Evolutionary conservation across 1,284 basidiomycete genomes (phyloP).

Genomic region (Neonothopanus nambi): DNA sequence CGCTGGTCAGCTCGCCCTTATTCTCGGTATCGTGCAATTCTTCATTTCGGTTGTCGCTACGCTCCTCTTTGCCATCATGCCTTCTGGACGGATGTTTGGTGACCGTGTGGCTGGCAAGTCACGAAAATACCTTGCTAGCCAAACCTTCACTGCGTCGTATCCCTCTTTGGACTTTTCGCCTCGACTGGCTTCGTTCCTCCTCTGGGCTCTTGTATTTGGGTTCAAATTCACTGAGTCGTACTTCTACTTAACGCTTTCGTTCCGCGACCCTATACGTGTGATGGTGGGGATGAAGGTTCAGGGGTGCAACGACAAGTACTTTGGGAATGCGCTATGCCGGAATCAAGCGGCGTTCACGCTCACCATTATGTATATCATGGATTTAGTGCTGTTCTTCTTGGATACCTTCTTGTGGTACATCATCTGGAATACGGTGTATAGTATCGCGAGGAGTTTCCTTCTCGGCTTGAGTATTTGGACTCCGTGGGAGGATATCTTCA

Average conservation of each 20-base stretch:
- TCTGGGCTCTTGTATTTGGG: conserved; percentile 90
- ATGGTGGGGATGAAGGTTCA: conserved; percentile 95
- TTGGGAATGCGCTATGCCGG: conserved; percentile 77
- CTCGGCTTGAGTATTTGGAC: conserved; percentile 96
- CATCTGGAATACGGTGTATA: conserved; percentile 96
- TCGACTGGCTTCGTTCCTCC: conserved; percentile 71
- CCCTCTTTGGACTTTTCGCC: conserved; percentile 62
- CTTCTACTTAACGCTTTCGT: conserved; percentile 94
- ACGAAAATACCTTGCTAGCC: conserved; percentile 91
- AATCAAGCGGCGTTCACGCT: conserved; percentile 93
- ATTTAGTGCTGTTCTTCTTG: conserved; percentile 91
- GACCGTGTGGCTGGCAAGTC: conserved; percentile 92
- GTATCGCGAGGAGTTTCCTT: conserved; percentile 86
- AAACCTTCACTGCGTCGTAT: conserved; percentile 95
- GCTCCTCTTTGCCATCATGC: conserved; percentile 82
- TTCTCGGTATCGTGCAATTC: conserved; percentile 92
- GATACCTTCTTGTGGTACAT: conserved; percentile 98
- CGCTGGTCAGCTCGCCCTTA: conserved; percentile 76
- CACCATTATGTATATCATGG: conserved; percentile 97
- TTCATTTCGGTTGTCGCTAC: conserved; percentile 84
- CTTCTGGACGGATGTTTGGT: conserved; percentile 93
- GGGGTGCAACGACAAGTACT: conserved; percentile 81
- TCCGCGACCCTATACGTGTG: conserved; percentile 84
- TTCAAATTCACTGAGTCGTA: conserved; percentile 96
- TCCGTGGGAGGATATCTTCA: conserved; percentile 95